Evolutionary conservation across 352 stramenopile genomes (phyloP).

Genomic region (Pythium sp.): DNA sequence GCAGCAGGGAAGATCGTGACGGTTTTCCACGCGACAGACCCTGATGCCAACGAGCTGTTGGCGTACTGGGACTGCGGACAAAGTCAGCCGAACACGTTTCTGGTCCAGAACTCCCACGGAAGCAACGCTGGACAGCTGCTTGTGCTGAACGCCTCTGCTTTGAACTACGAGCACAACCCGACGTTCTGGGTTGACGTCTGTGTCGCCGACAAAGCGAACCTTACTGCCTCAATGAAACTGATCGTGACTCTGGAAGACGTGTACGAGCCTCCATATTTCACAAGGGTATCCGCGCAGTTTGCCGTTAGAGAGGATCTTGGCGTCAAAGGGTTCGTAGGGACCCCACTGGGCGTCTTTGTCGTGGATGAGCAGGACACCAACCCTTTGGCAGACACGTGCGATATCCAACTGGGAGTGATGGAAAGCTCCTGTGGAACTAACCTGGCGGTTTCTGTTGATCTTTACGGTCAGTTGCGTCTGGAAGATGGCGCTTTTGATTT

Average conservation of each 20-base stretch:
- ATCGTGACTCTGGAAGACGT: slow-evolving; percentile 39
- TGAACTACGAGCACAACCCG: slow-evolving; percentile 41
- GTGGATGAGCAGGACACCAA: slow-evolving; percentile 18
- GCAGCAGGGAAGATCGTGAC: slow-evolving; percentile 18
- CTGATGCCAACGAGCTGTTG: slow-evolving; percentile 32
- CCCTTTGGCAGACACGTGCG: slow-evolving; percentile 1
- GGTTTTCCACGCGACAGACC: slow-evolving; percentile 29
- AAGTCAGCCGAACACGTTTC: slow-evolving; percentile 32
- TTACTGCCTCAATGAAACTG: slow-evolving; percentile 24
- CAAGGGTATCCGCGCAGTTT: slow-evolving; percentile 23
- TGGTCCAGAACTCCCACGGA: slow-evolving; percentile 20
- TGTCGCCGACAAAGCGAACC: slow-evolving; percentile 34
- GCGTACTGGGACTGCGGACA: slow-evolving; percentile 48
- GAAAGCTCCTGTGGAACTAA: not conserved
- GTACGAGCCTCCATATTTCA: slow-evolving; percentile 48
- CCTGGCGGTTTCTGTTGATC: not conserved
- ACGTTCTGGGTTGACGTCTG: slow-evolving; percentile 48
- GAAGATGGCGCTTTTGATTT: slow-evolving; percentile 1
- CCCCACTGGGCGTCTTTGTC: not conserved
- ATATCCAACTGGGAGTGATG: not conserved
- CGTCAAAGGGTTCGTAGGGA: slow-evolving; percentile 15
- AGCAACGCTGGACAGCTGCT: slow-evolving; percentile 21
- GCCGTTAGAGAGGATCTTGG: slow-evolving; percentile 27
- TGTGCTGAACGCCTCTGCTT: slow-evolving; percentile 28
- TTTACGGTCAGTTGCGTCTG: slow-evolving; percentile 3